These are phyloP conservation scores for Nicotiana tabacum DNA, from an alignment of 257 asterid genomes.

Conservation along the genomic window DNA sequence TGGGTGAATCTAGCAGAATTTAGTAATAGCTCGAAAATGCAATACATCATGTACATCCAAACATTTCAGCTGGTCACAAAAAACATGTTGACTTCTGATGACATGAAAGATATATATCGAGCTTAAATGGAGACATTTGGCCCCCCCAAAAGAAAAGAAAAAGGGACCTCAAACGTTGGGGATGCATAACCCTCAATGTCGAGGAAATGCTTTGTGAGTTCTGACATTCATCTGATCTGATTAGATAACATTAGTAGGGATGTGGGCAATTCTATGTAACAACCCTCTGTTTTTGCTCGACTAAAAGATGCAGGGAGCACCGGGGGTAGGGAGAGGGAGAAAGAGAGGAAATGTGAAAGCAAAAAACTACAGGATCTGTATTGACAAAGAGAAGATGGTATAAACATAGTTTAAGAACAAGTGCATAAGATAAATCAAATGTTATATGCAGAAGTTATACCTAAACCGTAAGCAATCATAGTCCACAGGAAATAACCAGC, in stretches of 20 bases:
- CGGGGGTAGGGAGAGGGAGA: neutral
- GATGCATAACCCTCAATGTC: neutral
- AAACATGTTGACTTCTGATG: neutral
- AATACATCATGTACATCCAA: neutral
- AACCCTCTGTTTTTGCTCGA: neutral
- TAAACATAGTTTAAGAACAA: neutral
- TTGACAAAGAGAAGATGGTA: neutral
- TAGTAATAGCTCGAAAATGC: neutral
- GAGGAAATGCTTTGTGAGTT: neutral
- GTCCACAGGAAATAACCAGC: constrained; percentile 85
- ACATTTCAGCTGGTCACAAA: neutral
- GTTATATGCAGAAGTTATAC: neutral
- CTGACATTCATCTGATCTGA: neutral
- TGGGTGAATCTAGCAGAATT: neutral
- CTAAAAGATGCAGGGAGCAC: neutral
- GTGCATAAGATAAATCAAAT: neutral
- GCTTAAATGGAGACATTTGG: neutral
- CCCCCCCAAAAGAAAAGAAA: neutral
- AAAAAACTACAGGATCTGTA: neutral
- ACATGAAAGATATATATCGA: neutral
- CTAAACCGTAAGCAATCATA: constrained; percentile 75
- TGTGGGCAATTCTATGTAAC: neutral
- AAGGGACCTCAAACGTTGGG: neutral
- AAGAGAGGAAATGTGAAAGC: neutral
- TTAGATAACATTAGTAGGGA: neutral